Conservation (phyloP, 305 asterid genomes). For the Nicotiana rustica region DNA sequence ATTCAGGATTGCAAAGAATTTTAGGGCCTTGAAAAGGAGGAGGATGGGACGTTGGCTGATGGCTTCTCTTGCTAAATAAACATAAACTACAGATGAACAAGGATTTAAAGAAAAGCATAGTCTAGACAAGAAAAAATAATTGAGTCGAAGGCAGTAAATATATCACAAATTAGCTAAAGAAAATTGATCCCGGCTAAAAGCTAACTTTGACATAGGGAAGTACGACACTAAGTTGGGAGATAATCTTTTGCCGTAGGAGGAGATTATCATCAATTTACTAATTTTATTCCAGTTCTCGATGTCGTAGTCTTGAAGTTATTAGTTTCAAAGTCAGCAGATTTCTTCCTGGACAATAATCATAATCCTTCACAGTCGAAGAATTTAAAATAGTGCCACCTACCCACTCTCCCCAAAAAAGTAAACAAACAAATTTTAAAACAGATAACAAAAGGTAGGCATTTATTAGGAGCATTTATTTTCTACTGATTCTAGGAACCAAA, state of each 20-base stretch:
- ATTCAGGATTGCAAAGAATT: background rate
- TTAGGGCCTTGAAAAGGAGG: background rate
- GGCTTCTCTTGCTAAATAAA: background rate
- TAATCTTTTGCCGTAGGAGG: background rate
- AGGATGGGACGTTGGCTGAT: background rate
- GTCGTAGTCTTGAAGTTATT: background rate
- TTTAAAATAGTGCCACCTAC: conserved; percentile 9
- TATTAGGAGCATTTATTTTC: background rate
- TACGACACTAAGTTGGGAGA: background rate
- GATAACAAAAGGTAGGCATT: background rate
- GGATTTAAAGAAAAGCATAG: background rate
- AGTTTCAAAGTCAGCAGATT: too few relatives aligned
- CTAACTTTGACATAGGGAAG: background rate
- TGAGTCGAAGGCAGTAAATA: background rate
- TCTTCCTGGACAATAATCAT: background rate
- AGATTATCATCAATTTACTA: conserved; percentile 6
- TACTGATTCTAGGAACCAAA: background rate
- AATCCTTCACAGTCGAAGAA: background rate
- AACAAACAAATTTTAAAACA: background rate
- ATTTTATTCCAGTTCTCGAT: background rate
- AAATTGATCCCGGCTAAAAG: conserved; percentile 17
- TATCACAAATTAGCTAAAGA: background rate
- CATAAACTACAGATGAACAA: background rate
- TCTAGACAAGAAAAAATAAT: background rate
- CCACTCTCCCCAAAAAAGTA: background rate